Conservation (phyloP, 2,329 filamentous ascomycete genomes). For the Emergomyces pasteurianus region DNA sequence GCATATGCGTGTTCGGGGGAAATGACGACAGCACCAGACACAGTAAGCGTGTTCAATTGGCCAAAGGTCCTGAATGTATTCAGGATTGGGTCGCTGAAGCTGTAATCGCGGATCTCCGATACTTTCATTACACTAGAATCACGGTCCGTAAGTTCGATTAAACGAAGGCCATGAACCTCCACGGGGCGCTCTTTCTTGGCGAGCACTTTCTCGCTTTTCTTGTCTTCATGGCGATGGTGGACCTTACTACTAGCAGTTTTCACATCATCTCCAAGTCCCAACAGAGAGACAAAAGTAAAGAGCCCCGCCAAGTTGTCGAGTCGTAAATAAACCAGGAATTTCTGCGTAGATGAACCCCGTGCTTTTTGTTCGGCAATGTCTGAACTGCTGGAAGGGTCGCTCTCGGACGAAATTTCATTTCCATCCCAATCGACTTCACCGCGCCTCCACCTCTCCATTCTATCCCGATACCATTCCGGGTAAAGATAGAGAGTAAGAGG, state of each 20-base stretch:
- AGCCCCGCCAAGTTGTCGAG: conserved; percentile 73
- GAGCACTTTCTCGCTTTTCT: conserved; percentile 10
- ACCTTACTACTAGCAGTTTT: conserved; percentile 20
- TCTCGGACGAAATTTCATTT: conserved; percentile 34
- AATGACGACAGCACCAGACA: conserved; percentile 69
- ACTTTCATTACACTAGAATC: conserved; percentile 93
- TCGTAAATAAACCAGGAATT: conserved; percentile 68
- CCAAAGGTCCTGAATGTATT: conserved; percentile 87
- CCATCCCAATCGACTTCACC: conserved; percentile 87
- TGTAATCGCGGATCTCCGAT: conserved; percentile 64
- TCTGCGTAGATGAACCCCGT: conserved; percentile 43
- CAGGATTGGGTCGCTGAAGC: conserved; percentile 66
- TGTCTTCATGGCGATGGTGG: conserved; percentile 22
- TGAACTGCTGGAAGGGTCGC: conserved; percentile 35
- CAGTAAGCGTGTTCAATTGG: conserved; percentile 68
- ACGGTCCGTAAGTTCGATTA: conserved; percentile 81
- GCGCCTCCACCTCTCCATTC: conserved; percentile 61
- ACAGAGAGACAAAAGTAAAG: conserved; percentile 68
- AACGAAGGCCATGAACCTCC: conserved; percentile 70
- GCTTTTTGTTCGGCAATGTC: conserved; percentile 38
- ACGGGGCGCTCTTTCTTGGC: conserved; percentile 34
- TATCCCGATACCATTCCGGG: conserved; percentile 63
- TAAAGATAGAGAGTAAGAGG: conserved; percentile 64
- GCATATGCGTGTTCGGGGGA: conserved; percentile 68
- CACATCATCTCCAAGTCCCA: conserved; percentile 45